Evolutionary conservation across 352 stramenopile genomes (phyloP), one percentile per base, ranked within the genome.

Genomic region (Phytophthora colocasiae): DNA sequence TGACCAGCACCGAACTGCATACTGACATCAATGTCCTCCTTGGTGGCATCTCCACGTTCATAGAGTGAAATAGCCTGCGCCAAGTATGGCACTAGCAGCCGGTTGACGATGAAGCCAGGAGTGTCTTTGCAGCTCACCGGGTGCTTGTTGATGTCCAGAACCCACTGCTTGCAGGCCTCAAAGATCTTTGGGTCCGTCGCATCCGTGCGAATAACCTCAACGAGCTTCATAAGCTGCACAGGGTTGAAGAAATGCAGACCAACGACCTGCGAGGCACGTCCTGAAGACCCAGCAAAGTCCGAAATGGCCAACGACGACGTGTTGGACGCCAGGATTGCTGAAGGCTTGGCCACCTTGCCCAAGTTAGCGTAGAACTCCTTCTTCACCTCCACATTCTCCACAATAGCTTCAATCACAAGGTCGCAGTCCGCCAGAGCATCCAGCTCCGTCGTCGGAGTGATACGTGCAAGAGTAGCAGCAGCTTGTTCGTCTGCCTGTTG

Each of bases 201-300:
- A 17, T 98, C 85, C n/a, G 96, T 98, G 34, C 83, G 69, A 58
- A 99, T 92, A 19, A 99, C 97, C 72, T 99, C 97, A 10, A 99
- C 96, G 19, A 99, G 86, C 85, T 96, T 96, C 92, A 98, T 97
- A 29, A 97, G 73, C 54, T 95, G 87, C 53, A 98, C 94, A 1
- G 97, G 97, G 76, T 99, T 99, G 85, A 99, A 99, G 77, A 99
- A 99, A 75, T 99, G 97, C n/a, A 99, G 80, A 3, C 97, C 96
- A 0, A 99, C 90, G 68, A 99, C 97, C 39, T 97, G 91, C 19
- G 95, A 77, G 5, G 97, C 81, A 38, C 97, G 80, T 31, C 94
- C 95, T 5, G 91, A 98, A 46, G 95, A 92, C 8, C 84, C 80
- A 31, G 96, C 96, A 85, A 99, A 98, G 83, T 98, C 91, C 22